Base-by-base conservation (phyloP, 2,329 filamentous ascomycete species). In the Proliferodiscus dingleyae region DNA sequence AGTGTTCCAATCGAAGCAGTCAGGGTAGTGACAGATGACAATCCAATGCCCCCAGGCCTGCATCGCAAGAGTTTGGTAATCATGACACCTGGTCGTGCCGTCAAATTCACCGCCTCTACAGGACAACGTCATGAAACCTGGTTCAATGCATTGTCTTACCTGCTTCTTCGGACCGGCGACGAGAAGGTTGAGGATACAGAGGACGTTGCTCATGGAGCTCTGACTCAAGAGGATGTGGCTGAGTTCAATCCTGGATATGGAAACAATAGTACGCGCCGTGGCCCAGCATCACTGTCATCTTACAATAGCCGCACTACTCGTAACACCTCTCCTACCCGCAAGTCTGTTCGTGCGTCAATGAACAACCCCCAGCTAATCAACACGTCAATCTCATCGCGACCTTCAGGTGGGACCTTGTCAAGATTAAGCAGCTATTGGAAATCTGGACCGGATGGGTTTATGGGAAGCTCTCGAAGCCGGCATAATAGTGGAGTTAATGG, bases 41-140 rank as follows among this genome's bases (percentile, higher is more conserved):
- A 98, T 65, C 88, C 89, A 5, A 89, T 89, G 73, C 93, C 93
- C 5, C 93, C 93, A 8, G 93, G 93, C 32, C 78, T 98, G 44
- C 91, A 97, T 68, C 83, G 87, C 57, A 95, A 95, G 79, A 95
- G 89, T 66, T 72, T 98, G 57, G 77, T 97, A 45, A 84, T 98
- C 46, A 77, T 95, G 48, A 93, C 91, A 1, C 90, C 90, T 16
- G 89, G 90, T 40, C 82, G 93, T 54, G 83, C 83, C 13, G 81
- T 98, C 68, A 91, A 95, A 66, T 95, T 98, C 56, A 98, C 93
- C 1, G 94, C 91, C 52, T 83, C 88, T 2, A 98, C 93, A 3
- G 87, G 89, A 29, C 89, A 96, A 64, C 80, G 93, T 50, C 93
- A 98, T 62, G 93, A 98, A 70, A 97, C 90, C 1, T 98, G 93